Conservation (phyloP, 2,329 filamentous ascomycete species). For the Phaeophleospora eucalypticola region DNA sequence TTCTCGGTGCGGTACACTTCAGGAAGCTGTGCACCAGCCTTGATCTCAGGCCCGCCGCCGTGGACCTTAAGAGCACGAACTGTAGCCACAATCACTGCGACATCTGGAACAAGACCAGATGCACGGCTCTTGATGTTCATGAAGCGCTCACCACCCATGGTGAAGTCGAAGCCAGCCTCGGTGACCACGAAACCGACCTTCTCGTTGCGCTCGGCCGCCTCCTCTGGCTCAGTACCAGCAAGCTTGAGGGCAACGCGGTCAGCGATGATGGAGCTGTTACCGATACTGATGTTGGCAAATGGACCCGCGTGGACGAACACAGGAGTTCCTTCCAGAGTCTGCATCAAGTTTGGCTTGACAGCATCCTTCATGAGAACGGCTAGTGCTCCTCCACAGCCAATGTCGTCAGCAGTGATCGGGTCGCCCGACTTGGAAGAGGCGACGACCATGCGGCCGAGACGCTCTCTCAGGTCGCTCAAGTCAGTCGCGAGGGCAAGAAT, state of each 20-base stretch:
- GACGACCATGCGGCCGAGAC: slow-evolving; percentile 92
- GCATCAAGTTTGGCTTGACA: slow-evolving; percentile 99
- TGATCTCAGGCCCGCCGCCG: slow-evolving; percentile 90
- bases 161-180: slow-evolving; percentile 98
- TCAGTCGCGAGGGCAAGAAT: slow-evolving; percentile 90
- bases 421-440: slow-evolving; percentile 81
- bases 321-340: slow-evolving; percentile 92
- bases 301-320: slow-evolving; percentile 97
- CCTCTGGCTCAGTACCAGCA: slow-evolving; percentile 86
- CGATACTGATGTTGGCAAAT: slow-evolving; percentile 97
- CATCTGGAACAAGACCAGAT: slow-evolving; percentile 86
- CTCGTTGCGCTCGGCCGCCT: slow-evolving; percentile 62
- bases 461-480: slow-evolving; percentile 83
- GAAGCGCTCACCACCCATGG: slow-evolving; percentile 98
- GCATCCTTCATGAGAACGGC: slow-evolving; percentile 96
- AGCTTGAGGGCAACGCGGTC: slow-evolving; percentile 96
- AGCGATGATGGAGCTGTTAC: slow-evolving; percentile 89
- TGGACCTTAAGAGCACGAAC: slow-evolving; percentile 96
- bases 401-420: slow-evolving; percentile 91
- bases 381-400: slow-evolving; percentile 86
- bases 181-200: slow-evolving; percentile 93
- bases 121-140: slow-evolving; percentile 99
- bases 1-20: slow-evolving; percentile 92
- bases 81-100: slow-evolving; percentile 91
- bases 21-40: slow-evolving; percentile 77